These are phyloP conservation scores for Stephania japonica DNA, from an alignment of 164 flowering plant species.

Conservation along the genomic window DNA sequence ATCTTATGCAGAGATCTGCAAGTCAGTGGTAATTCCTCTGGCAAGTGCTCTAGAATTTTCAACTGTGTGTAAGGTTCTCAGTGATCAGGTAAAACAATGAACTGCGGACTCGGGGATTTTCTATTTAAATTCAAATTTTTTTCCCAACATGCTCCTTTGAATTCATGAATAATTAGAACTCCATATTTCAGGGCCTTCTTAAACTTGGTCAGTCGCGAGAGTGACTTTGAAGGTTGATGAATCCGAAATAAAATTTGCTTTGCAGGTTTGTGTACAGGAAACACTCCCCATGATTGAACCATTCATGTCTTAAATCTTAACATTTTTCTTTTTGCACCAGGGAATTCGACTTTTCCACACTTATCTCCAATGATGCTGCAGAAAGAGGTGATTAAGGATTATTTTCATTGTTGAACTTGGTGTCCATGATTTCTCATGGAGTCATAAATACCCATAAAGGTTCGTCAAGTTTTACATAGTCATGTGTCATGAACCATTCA, in stretches of 20 bases:
- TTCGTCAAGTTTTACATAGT: no score
- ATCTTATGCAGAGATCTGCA: slow-evolving; percentile 66
- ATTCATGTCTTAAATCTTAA: not conserved
- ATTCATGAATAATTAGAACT: not conserved
- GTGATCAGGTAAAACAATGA: slow-evolving; percentile 78
- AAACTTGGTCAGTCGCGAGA: slow-evolving; percentile 65
- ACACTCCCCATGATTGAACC: not conserved
- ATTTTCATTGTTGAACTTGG: no score
- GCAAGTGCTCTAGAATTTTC: slow-evolving; percentile 62
- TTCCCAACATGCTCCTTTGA: not conserved
- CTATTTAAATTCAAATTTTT: not conserved
- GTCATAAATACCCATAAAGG: no score
- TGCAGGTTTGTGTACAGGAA: slow-evolving; percentile 47
- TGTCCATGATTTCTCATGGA: no score
- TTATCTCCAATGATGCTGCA: slow-evolving; percentile 43
- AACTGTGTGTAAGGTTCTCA: slow-evolving; percentile 70
- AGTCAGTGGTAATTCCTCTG: slow-evolving; percentile 54
- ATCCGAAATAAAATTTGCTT: slow-evolving; percentile 69
- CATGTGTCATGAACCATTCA: no score
- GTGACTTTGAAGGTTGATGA: slow-evolving; percentile 69
- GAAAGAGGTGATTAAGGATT: no score
- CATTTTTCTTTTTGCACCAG: slow-evolving; percentile 32
- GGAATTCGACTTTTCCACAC: slow-evolving; percentile 77
- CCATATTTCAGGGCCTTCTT: slow-evolving; percentile 63
- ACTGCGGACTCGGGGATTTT: not conserved